Base-by-base conservation (phyloP, 371 early-diverging fungal genomes). In the Mucor plumbeus region DNA sequence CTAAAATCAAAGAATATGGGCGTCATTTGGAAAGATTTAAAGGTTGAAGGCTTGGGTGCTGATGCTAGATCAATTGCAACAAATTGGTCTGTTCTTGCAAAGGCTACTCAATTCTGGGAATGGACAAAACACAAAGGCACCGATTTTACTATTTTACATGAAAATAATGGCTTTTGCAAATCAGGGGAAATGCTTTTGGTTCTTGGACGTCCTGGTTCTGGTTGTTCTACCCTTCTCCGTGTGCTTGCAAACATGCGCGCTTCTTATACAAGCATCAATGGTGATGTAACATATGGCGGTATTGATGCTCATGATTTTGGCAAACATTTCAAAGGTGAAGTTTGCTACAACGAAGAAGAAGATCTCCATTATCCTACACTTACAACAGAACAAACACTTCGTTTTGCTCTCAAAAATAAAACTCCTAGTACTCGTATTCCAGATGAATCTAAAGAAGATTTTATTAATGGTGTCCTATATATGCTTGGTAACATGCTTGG, bases 121-220 rank as follows among this genome's bases (percentile, higher is more conserved):
- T 66, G 62, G 67, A 21, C 65, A 13, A 55, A 55, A 57, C 58
- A 75, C 63, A 78, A 68, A 35, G 73, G 69, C 26, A 47, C 60
- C 9, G 35, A 33, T 55, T 56, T 57, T 15, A 71, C 71, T 0
- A 86, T 91, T 39, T 71, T 90, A 6, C 69, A 84, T 31, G 72
- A 81, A 26, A 73, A 85, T 61, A 81, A 83, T n/a, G 92, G 90
- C 10, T 87, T 81, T 53, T 85, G 86, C 33, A 75, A 79, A 19
- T 86, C 86, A 15, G 92, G 90, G 15, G 90, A 91, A 69, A 90
- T 91, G 90, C 67, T 90, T 21, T 70, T 91, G 14, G 89, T 90
- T 2, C 80, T 91, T 8, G 90, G 92, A 1, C 85, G 88, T 15
- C 91, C 91, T 13, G 91, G 90, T 19, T 75, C 90, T 6, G 90